phyloP scores from a whole-genome alignment of 805 yeast species.

The Suhomyces faveliae region DNA sequence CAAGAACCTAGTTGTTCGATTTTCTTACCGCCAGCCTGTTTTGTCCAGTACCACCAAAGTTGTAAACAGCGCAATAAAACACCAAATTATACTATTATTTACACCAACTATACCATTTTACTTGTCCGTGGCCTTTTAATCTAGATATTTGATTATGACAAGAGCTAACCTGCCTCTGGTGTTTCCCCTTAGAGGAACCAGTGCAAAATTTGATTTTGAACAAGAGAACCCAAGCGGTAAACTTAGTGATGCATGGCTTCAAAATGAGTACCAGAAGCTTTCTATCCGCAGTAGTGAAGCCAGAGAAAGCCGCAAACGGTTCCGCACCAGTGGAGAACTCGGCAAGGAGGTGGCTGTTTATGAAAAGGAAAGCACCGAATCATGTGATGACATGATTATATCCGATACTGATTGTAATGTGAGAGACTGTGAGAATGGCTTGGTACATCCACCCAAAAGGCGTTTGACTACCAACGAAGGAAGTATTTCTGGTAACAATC shows the following conservation, averaged over 20 bases:
- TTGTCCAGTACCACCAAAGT: background rate
- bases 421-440: conserved; percentile 15
- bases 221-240: conserved; percentile 30
- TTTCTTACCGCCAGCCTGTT: background rate
- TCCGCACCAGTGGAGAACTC: conserved; percentile 15
- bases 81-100: background rate
- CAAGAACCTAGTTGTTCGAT: background rate
- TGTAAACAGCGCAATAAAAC: background rate
- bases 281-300: conserved; percentile 16
- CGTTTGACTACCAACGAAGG: conserved; percentile 22
- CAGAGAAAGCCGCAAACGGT: conserved; percentile 27
- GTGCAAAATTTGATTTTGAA: conserved; percentile 31
- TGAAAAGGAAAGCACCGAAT: conserved; percentile 17
- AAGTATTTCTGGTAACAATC: background rate
- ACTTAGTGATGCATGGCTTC: conserved; percentile 33
- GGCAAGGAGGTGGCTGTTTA: conserved; percentile 11
- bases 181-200: conserved; percentile 32
- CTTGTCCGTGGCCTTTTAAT: background rate
- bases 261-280: conserved; percentile 26
- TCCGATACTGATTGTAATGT: conserved; percentile 33
- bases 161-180: conserved; percentile 21
- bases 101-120: too few species aligned
- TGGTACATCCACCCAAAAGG: conserved; percentile 38
- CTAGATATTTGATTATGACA: background rate
- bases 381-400: conserved; percentile 35